These are phyloP conservation scores for Penicillium nucicola DNA, from an alignment of 495 filamentous ascomycete genomes.

Conservation along the genomic window DNA sequence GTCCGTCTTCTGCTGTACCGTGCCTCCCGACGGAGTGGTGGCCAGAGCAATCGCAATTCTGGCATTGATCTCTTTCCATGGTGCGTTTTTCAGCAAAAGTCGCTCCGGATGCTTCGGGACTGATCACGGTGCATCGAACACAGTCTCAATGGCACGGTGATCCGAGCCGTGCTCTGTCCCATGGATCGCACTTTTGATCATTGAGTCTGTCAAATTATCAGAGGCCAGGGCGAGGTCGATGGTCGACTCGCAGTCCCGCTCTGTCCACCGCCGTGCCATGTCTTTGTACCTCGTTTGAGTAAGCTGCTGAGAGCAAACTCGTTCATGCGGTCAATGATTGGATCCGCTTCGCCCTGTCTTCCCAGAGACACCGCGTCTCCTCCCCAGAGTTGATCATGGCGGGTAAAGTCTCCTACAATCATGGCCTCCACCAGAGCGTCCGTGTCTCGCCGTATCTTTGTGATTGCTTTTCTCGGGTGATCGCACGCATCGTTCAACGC, in stretches of 20 bases:
- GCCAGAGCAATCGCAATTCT: too few relatives aligned
- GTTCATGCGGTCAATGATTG: slow-evolving; percentile 34
- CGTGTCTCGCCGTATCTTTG: slow-evolving; percentile 10
- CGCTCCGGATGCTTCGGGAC: slow-evolving; percentile 11
- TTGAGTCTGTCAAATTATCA: slow-evolving; percentile 12
- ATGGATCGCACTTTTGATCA: slow-evolving; percentile 24
- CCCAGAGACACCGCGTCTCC: slow-evolving; percentile 27
- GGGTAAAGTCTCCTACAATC: too few relatives aligned
- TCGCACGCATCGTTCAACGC: slow-evolving; percentile 7
- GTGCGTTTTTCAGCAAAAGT: slow-evolving; percentile 29
- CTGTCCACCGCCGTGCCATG: slow-evolving; percentile 20
- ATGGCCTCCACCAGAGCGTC: slow-evolving; percentile 16
- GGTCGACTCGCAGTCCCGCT: slow-evolving; percentile 19
- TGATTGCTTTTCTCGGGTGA: slow-evolving; percentile 11
- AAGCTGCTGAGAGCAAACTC: slow-evolving; percentile 25
- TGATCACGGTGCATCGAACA: slow-evolving; percentile 17
- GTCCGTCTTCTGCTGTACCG: too few relatives aligned
- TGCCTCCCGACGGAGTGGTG: too few relatives aligned
- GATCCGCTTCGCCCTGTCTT: slow-evolving; percentile 32
- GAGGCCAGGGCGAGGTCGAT: too few relatives aligned
- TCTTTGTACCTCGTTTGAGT: slow-evolving; percentile 30
- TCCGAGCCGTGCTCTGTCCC: slow-evolving; percentile 33
- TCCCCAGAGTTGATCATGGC: too few relatives aligned
- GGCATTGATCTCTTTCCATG: slow-evolving; percentile 26
- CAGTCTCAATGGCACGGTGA: slow-evolving; percentile 27